These are phyloP conservation scores for Suillus weaverae DNA, from an alignment of 768 basidiomycete species.

Conservation along the genomic window DNA sequence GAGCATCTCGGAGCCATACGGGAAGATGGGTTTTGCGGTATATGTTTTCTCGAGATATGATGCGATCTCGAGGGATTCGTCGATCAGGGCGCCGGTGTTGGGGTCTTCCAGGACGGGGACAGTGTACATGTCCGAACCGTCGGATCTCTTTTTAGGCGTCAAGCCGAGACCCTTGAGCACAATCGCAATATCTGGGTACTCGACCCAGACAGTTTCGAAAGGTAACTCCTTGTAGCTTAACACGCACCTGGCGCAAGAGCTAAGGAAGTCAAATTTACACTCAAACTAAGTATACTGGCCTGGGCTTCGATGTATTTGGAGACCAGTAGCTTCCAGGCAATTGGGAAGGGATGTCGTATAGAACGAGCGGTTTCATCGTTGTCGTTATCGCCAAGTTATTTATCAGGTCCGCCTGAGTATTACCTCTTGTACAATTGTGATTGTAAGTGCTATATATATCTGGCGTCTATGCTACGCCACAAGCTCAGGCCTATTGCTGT, in stretches of 20 bases:
- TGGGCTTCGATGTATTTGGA: slow-evolving; percentile 35
- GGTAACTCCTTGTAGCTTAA: slow-evolving; percentile 37
- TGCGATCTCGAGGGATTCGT: slow-evolving; percentile 45
- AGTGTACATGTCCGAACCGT: slow-evolving; percentile 39
- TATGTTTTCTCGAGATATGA: slow-evolving; percentile 48
- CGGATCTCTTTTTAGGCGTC: neutral
- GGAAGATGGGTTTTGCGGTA: slow-evolving; percentile 22
- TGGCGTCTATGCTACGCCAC: neutral
- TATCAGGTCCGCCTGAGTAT: neutral
- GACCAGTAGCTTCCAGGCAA: slow-evolving; percentile 29
- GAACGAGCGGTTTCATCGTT: slow-evolving; percentile 13
- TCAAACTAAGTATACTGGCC: slow-evolving; percentile 13
- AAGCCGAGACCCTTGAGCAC: slow-evolving; percentile 32
- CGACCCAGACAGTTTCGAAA: slow-evolving; percentile 51
- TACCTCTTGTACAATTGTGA: neutral
- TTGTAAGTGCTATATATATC: neutral
- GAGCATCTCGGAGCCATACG: slow-evolving; percentile 34
- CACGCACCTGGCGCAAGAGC: slow-evolving; percentile 19
- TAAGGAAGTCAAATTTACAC: neutral
- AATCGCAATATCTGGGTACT: slow-evolving; percentile 47
- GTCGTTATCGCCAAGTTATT: neutral
- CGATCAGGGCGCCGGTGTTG: slow-evolving; percentile 32
- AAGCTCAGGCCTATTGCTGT: too few species aligned
- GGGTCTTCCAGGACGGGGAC: slow-evolving; percentile 48
- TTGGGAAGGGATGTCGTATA: slow-evolving; percentile 30